Base-by-base conservation (phyloP, 768 basidiomycete species). In the Lactarius trivialis region DNA sequence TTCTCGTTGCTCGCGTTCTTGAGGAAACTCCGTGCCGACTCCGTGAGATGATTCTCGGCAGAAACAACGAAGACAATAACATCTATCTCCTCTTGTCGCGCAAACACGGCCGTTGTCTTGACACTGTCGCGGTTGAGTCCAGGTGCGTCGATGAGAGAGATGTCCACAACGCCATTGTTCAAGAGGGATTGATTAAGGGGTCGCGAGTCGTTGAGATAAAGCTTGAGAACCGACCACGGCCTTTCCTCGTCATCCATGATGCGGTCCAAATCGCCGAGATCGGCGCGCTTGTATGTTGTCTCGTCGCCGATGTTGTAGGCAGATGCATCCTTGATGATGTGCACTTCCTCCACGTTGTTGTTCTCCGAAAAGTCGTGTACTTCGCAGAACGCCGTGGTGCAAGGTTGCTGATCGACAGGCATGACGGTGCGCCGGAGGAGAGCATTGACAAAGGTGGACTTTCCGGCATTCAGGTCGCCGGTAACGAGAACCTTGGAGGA, bases 51-150 rank as follows among this genome's bases (percentile, higher is more conserved):
- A 74, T 99, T 98, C 77, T 97, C 95, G 4, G 97, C 93, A 0
- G 91, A 93, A 55, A 97, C 94, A 68, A 98, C 94, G 73, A 98
- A 99, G 60, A 99, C 96, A 60, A 99, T 85, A 26, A 99, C 96
- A 72, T 99, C 97, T 50, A 99, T 98, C 75, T 98, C 95, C 71
- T 95, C 90, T 73, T 98, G 97, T 19, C 93, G 90, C 36, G 95
- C 84, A 68, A 99, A 98, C 55, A 97, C 78, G 7, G 93, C 91
- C 3, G 96, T 99, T 1, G 97, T 99, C 77, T 96, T 89, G 70
- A 94, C 70, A 63, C 86, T 91, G 74, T 99, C 97, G 52, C 93
- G 86, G 75, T 99, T 99, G 56, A 99, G 85, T 57, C 97, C 97
- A 2, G 97, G 97, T 0, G 95, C 96, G 68, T 99, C 97, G 72